These are phyloP conservation scores for Talaromyces sp. DNA, from an alignment of 2,329 filamentous ascomycete genomes.

Conservation along the genomic window DNA sequence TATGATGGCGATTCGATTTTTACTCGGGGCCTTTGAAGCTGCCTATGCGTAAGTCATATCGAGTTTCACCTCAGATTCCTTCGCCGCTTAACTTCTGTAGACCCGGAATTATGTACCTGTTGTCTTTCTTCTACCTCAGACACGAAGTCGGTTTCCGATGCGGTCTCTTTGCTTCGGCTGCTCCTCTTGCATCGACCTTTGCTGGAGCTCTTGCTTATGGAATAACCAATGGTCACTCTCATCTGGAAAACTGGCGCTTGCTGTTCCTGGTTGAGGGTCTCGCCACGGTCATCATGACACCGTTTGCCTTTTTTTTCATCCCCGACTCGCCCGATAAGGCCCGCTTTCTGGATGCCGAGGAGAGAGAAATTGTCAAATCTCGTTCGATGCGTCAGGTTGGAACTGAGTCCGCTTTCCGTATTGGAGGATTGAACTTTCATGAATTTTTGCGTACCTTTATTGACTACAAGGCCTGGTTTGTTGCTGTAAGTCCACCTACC, in stretches of 20 bases:
- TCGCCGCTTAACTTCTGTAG: constrained; percentile 34
- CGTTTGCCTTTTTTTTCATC: constrained; percentile 39
- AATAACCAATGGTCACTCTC: constrained; percentile 53
- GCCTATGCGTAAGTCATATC: background rate
- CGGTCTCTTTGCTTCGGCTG: constrained; percentile 51
- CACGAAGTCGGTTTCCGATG: constrained; percentile 51
- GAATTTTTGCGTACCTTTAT: background rate
- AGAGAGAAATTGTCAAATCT: constrained; percentile 29
- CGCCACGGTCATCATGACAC: constrained; percentile 38
- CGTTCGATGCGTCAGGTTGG: background rate
- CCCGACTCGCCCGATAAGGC: constrained; percentile 43
- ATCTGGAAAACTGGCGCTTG: constrained; percentile 40
- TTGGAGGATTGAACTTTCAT: background rate
- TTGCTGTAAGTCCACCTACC: background rate
- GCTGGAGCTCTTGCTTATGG: constrained; percentile 63
- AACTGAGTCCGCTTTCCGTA: background rate
- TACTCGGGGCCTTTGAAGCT: constrained; percentile 36
- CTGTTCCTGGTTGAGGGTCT: constrained; percentile 47
- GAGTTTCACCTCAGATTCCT: constrained; percentile 13
- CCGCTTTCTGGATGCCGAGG: constrained; percentile 35
- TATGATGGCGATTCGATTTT: constrained; percentile 44
- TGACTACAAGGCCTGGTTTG: background rate
- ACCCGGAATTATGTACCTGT: constrained; percentile 42
- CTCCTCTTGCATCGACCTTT: constrained; percentile 72
- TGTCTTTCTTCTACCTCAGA: constrained; percentile 55